Evolutionary conservation across 129 eudicot genomes (phyloP).

Genomic region (Chrysanthemum makinoi): DNA sequence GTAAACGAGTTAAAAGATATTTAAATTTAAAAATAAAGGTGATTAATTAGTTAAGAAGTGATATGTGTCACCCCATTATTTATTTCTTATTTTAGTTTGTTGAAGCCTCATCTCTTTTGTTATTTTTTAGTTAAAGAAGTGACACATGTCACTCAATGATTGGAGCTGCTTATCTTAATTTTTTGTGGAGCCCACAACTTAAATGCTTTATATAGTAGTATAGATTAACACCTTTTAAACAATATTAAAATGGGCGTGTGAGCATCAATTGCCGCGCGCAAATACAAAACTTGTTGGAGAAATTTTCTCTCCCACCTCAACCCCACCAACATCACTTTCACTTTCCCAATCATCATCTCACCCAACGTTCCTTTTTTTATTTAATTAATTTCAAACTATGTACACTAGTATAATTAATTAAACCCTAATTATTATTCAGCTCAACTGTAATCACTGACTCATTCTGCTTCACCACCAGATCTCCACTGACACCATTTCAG

Average conservation of each 20-base stretch:
- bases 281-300: constrained; percentile 28
- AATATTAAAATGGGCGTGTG: background rate
- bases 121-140: too few relatives aligned
- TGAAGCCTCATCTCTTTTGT: too few relatives aligned
- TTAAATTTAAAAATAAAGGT: too few relatives aligned
- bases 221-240: too few relatives aligned
- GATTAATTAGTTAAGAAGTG: too few relatives aligned
- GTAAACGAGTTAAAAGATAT: too few relatives aligned
- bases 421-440: constrained; percentile 21
- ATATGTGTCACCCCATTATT: too few relatives aligned
- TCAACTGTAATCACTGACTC: constrained; percentile 24
- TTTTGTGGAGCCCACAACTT: too few relatives aligned
- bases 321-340: constrained; percentile 20
- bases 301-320: constrained; percentile 18
- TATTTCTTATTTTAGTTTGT: too few relatives aligned
- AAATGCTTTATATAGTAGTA: too few relatives aligned
- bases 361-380: constrained; percentile 1
- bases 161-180: too few relatives aligned
- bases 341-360: constrained; percentile 29
- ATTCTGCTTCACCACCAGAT: constrained; percentile 24
- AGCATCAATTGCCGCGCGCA: constrained; percentile 26
- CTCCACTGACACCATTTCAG: constrained; percentile 20
- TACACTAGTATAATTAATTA: background rate
- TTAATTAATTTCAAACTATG: background rate
- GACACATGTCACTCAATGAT: too few relatives aligned